Evolutionary conservation across 768 basidiomycete species (phyloP), one percentile per base, ranked within the genome.

Genomic region (Hypholoma sublateritium): DNA sequence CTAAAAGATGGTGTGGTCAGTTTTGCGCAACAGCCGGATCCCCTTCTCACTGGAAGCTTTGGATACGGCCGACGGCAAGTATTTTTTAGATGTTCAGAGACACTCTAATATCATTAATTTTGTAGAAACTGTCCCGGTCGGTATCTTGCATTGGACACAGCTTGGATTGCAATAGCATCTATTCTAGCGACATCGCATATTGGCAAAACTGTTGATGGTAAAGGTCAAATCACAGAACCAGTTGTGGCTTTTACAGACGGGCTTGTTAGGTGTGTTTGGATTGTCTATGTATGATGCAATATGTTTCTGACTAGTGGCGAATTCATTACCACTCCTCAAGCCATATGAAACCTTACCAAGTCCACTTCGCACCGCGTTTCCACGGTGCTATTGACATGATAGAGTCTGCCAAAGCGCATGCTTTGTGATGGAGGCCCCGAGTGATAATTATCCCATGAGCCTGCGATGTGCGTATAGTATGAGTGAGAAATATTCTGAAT

Each of bases 101-200:
- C 25, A 4, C 37, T 34, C 35, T 14, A 8, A 19, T 11, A 34
- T 16, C 28, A 14, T 28, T 51, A 34, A 41, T 16, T n/a, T 24
- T 46, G 25, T 17, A 73, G 71, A 2, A 71, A 73, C 11, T 72
- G 69, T 45, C 75, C 74, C 6, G 77, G 77, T 8, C 68, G 74
- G 5, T 68, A 73, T 56, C 58, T 76, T 22, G 73, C 70, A 8
- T 37, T 64, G 5, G 65, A 66, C 32, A 65, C 71, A 9, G 57
- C 66, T 7, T 73, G 70, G 69, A 67, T 76, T 22, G 67, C 66
- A 1, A 66, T 72, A 6, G 67, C 64, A 2, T 67, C 65, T 3
- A 59, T 75, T 4, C 54, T 75, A 5, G 59, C 66, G 16, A 56
- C 56, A 5, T 74, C 69, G 43, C 60, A 68, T 34, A 67, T 77